Evolutionary conservation across 352 stramenopile genomes (phyloP).

Genomic region (Phytopythium aichiense): DNA sequence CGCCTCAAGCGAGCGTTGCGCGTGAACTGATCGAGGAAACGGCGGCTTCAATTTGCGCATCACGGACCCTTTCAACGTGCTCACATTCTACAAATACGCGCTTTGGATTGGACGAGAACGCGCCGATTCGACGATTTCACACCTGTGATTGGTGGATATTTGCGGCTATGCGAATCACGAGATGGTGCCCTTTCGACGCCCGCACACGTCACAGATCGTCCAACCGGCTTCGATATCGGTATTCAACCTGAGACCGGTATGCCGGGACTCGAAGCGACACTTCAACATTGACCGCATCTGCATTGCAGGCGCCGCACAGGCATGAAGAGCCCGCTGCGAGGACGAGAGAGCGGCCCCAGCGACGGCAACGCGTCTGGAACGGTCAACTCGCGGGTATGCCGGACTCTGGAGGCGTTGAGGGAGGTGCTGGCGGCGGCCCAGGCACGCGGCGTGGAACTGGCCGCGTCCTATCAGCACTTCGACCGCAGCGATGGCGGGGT

Average conservation of each 20-base stretch:
- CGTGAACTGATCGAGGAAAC: background rate
- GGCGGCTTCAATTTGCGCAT: background rate
- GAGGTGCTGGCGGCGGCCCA: conserved; percentile 46
- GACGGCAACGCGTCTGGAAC: background rate
- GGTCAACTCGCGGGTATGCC: background rate
- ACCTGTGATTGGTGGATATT: conserved; percentile 1
- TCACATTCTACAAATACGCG: conserved; percentile 8
- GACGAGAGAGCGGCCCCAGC: background rate
- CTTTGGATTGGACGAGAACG: conserved; percentile 3
- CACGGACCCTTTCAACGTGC: background rate
- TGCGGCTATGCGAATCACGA: background rate
- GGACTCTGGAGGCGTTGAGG: conserved; percentile 32
- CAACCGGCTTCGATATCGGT: background rate
- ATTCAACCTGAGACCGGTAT: background rate
- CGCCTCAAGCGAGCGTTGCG: background rate
- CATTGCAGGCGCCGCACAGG: background rate
- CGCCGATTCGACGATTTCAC: background rate
- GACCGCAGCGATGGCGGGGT: conserved; percentile 38
- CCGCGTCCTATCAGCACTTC: conserved; percentile 56
- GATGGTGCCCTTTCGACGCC: background rate
- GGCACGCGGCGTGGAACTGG: conserved; percentile 40
- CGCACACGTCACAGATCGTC: conserved; percentile 1
- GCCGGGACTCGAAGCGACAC: conserved; percentile 4
- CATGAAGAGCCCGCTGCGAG: conserved; percentile 7
- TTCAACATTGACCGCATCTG: background rate